Evolutionary conservation across 1,139 yeast species (phyloP), one percentile per base, ranked within the genome.

Genomic region (Groenewaldozyma auringiensis): DNA sequence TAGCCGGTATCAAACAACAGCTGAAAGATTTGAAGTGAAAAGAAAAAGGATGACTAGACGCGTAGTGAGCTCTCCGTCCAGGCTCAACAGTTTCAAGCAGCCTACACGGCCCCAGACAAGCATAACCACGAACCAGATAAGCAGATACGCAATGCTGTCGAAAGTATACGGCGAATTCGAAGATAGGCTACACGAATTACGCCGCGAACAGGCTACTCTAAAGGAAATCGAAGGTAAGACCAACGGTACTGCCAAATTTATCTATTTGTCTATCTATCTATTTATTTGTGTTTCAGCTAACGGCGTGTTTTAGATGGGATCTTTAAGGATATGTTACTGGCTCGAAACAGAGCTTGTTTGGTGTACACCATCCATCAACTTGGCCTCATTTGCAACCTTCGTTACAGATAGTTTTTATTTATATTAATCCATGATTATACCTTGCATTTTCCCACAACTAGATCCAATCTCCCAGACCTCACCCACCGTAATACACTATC

Each of bases 371-470:
- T n/a, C 8, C 36, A 32, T 32, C 36, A 32, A 16, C 18, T 32
- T 11, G 18, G 36, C 36, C 36, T 32, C 36, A 32, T 32, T 32
- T 32, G 14, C 18, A 13, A 32, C 18, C 36, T 32, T 16, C 36
- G 56, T 53, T 2, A 53, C 53, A 4, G 52, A 50, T 55, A 53
- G 35, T 31, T 32, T 21, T 16, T 41, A 45, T 40, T 13, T 31
- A 35, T 2, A 34, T 25, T 25, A 25, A 8, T 25, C n/a, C n/a
- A n/a, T n/a, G n/a, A n/a, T n/a, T n/a, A n/a, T n/a, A n/a, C n/a
- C n/a, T n/a, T n/a, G n/a, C n/a, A n/a, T n/a, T n/a, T n/a, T n/a
- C n/a, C n/a, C n/a, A n/a, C n/a, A n/a, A n/a, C n/a, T n/a, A n/a
- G n/a, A n/a, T n/a, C n/a, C n/a, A n/a, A n/a, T n/a, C n/a, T n/a